Conservation (phyloP, 768 basidiomycete genomes). For the Clitopilus hobsonii region DNA sequence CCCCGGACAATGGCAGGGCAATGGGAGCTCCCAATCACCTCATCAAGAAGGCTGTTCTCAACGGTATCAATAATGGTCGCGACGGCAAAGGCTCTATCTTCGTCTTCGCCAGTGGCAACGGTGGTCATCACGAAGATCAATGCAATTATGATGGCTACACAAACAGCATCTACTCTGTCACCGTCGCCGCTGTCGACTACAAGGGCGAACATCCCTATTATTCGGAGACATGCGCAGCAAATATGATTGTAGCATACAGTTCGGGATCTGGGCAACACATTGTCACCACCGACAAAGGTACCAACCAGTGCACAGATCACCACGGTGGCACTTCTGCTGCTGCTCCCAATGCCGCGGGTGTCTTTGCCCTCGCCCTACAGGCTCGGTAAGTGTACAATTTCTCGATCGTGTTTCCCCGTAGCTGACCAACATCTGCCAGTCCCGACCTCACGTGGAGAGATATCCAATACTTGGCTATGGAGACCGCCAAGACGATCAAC, state of each 20-base stretch:
- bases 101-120: conserved; percentile 97
- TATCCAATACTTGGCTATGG: conserved; percentile 84
- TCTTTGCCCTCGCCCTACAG: conserved; percentile 85
- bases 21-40: conserved; percentile 94
- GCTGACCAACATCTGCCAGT: conserved; percentile 29
- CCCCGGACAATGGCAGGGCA: conserved; percentile 86
- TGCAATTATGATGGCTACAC: conserved; percentile 99
- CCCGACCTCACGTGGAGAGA: conserved; percentile 99
- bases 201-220: conserved; percentile 93
- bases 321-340: conserved; percentile 99
- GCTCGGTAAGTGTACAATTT: conserved; percentile 50
- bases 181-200: conserved; percentile 91
- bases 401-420: conserved; percentile 2
- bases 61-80: conserved; percentile 89
- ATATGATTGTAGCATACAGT: conserved; percentile 92
- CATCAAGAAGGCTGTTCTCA: conserved; percentile 89
- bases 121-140: conserved; percentile 85
- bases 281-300: conserved; percentile 92
- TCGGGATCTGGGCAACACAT: conserved; percentile 92
- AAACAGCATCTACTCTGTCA: conserved; percentile 94
- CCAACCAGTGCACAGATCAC: conserved; percentile 67
- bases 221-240: conserved; percentile 93
- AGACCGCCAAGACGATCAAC: conserved; percentile 74
- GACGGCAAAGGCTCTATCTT: conserved; percentile 88
- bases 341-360: conserved; percentile 92